A percentile compares a stretch with the other conserved stretches of the same genome.
Evolutionary conservation across 83 land plant species (phyloP).

Genomic region (Thuja plicata): DNA sequence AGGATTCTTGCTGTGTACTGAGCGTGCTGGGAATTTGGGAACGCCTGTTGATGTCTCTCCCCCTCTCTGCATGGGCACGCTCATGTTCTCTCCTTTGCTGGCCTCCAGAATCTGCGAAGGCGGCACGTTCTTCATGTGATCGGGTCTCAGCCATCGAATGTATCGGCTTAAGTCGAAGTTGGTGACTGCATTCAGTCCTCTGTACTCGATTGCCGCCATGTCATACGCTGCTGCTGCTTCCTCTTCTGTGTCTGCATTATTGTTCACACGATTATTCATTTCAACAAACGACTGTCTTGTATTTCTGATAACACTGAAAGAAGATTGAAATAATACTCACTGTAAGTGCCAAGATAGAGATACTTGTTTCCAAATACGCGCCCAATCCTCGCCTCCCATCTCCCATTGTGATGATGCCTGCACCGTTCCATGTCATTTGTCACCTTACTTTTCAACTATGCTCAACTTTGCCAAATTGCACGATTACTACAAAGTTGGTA

Average conservation of each 20-base stretch:
- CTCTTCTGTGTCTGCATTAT: not conserved
- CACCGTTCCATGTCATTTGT: not conserved
- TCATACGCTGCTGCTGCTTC: constrained; percentile 4
- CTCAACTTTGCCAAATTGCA: no score
- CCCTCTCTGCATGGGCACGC: not conserved
- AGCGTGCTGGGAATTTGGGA: not conserved
- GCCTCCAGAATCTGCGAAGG: not conserved
- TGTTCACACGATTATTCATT: not conserved
- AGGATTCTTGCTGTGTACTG: not conserved
- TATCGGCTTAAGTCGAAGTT: not conserved
- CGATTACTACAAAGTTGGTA: no score
- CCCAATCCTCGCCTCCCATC: constrained; percentile 54
- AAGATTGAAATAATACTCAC: constrained; percentile 8
- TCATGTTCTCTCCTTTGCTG: not conserved
- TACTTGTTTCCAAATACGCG: constrained; percentile 51
- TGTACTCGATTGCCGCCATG: not conserved
- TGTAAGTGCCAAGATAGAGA: constrained; percentile 41
- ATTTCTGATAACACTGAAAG: not conserved
- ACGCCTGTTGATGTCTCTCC: not conserved
- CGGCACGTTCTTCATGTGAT: not conserved
- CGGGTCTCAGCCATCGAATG: not conserved
- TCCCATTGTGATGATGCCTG: constrained; percentile 50
- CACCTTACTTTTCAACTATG: no score
- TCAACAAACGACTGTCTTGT: no score
- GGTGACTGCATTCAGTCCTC: not conserved